Evolutionary conservation across 805 yeast genomes (phyloP).

Genomic region (Yamadazyma insecticola): DNA sequence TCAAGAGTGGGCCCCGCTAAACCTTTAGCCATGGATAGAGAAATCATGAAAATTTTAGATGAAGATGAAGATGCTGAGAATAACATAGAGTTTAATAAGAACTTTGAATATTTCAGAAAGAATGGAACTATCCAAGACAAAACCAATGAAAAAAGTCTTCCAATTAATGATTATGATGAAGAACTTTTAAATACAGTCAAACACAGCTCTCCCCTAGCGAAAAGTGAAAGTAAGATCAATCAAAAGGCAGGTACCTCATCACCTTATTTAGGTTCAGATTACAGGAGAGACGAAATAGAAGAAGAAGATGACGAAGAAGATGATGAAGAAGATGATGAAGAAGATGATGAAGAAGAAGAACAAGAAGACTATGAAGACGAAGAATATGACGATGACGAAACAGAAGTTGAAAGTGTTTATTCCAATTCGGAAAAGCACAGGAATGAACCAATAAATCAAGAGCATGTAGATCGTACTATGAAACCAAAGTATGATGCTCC

Average conservation of each 20-base stretch:
- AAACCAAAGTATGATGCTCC: too few relatives aligned
- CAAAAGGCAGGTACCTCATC: too few relatives aligned
- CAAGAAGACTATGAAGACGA: constrained; percentile 1
- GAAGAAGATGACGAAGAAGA: constrained; percentile 1
- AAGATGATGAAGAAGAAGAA: constrained; percentile 5
- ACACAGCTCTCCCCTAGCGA: too few relatives aligned
- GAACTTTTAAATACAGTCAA: too few relatives aligned
- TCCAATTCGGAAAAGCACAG: too few relatives aligned
- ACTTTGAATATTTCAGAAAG: constrained; percentile 15
- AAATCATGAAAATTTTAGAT: constrained; percentile 15
- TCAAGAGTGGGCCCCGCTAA: constrained; percentile 33
- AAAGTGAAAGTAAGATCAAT: too few relatives aligned
- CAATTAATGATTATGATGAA: constrained; percentile 1
- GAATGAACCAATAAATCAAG: not conserved
- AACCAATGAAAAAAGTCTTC: constrained; percentile 4
- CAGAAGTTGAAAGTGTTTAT: constrained; percentile 7
- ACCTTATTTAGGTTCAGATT: not conserved
- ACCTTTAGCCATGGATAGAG: constrained; percentile 25
- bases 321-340: constrained; percentile 7
- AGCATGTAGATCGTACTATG: not conserved
- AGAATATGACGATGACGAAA: constrained; percentile 4
- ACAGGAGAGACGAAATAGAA: not conserved
- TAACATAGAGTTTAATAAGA: constrained; percentile 13
- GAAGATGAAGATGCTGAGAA: constrained; percentile 11
- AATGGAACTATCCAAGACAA: constrained; percentile 5